Evolutionary conservation across 352 stramenopile genomes (phyloP).

Genomic region (Salisapilia sapeloensis): DNA sequence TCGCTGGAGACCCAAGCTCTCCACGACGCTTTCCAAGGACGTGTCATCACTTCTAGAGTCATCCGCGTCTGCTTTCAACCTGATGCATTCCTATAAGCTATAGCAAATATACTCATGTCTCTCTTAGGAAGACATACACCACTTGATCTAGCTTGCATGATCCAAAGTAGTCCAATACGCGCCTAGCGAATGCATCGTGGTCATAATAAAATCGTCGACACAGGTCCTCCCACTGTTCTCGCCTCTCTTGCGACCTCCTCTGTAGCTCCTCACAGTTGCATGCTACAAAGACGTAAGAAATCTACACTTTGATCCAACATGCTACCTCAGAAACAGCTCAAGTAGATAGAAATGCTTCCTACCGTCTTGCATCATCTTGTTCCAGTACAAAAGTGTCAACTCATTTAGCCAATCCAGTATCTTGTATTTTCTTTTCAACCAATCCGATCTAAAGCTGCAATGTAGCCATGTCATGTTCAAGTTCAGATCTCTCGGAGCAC

Average conservation of each 20-base stretch:
- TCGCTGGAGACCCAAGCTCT: slow-evolving; percentile 19
- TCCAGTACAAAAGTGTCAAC: too few relatives aligned
- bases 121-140: slow-evolving; percentile 11
- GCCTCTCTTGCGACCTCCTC: slow-evolving; percentile 8
- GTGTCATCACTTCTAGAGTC: slow-evolving; percentile 2
- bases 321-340: too few relatives aligned
- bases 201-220: slow-evolving; percentile 51
- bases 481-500: slow-evolving; percentile 13
- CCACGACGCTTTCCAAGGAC: slow-evolving; percentile 8
- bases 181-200: slow-evolving; percentile 30
- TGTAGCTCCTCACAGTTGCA: slow-evolving; percentile 19
- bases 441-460: too few relatives aligned
- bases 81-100: slow-evolving; percentile 3
- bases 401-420: too few relatives aligned
- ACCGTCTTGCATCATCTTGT: too few relatives aligned
- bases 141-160: slow-evolving; percentile 41
- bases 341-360: too few relatives aligned
- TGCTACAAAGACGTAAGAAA: too few relatives aligned
- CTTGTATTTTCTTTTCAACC: too few relatives aligned
- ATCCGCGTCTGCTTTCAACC: slow-evolving; percentile 6
- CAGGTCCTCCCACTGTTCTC: slow-evolving; percentile 29
- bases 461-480: not conserved
- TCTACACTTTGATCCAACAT: too few relatives aligned
- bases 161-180: slow-evolving; percentile 55
- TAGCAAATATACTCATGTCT: not conserved